phyloP scores from a whole-genome alignment of 352 stramenopile species.

The Phytopythium helicoides region DNA sequence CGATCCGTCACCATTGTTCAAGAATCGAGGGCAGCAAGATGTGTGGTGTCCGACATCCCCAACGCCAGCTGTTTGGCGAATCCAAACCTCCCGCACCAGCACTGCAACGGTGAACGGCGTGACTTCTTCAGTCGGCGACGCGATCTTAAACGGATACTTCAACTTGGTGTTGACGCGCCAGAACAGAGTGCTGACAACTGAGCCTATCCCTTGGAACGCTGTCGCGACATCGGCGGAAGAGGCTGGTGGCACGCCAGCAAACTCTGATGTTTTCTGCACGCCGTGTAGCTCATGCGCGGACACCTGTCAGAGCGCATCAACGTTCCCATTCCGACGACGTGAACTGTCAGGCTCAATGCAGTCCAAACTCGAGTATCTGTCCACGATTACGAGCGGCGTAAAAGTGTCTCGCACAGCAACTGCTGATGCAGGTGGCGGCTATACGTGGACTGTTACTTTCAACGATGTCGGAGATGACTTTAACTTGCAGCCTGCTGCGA shows the following conservation, averaged over 20 bases:
- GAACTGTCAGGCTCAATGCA: slow-evolving; percentile 67
- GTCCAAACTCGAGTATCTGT: slow-evolving; percentile 62
- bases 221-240: slow-evolving; percentile 85
- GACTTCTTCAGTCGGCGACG: slow-evolving; percentile 14
- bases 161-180: slow-evolving; percentile 45
- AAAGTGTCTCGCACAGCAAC: slow-evolving; percentile 66
- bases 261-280: slow-evolving; percentile 66
- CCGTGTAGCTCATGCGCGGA: slow-evolving; percentile 38
- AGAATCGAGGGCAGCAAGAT: slow-evolving; percentile 54
- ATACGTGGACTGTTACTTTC: slow-evolving; percentile 91
- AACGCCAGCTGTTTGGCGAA: slow-evolving; percentile 54
- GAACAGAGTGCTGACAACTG: slow-evolving; percentile 40
- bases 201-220: slow-evolving; percentile 93
- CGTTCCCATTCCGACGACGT: slow-evolving; percentile 24
- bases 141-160: slow-evolving; percentile 59
- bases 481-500: slow-evolving; percentile 27
- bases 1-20: slow-evolving; percentile 66
- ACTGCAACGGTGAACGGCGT: too few relatives aligned
- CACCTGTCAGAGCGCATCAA: slow-evolving; percentile 17
- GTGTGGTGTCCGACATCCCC: slow-evolving; percentile 60
- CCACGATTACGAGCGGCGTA: slow-evolving; percentile 48
- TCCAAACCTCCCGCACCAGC: slow-evolving; percentile 27
- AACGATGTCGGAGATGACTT: slow-evolving; percentile 85
- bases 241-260: slow-evolving; percentile 32
- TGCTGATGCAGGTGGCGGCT: slow-evolving; percentile 42